Conservation (phyloP, 257 asterid species). For the Nyctanthes arbortristis region DNA sequence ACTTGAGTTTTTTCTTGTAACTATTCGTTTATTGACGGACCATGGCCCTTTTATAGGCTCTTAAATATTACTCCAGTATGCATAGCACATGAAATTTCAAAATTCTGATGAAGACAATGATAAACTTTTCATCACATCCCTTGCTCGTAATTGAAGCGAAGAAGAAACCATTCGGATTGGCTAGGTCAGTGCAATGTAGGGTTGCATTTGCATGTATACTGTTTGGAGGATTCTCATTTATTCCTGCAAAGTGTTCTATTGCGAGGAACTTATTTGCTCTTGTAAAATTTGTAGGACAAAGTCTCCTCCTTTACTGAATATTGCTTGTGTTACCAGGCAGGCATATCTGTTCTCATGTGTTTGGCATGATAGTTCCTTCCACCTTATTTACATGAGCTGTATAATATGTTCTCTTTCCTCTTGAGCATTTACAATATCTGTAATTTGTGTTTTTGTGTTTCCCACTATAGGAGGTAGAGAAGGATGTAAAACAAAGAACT, state of each 20-base stretch:
- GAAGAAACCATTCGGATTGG: too few relatives aligned
- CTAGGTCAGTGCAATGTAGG: too few relatives aligned
- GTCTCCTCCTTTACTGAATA: neutral
- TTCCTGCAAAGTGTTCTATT: neutral
- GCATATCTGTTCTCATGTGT: neutral
- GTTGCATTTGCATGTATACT: too few relatives aligned
- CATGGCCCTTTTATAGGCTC: neutral
- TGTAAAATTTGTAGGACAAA: neutral
- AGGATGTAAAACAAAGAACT: constrained; percentile 78
- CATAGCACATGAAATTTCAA: neutral
- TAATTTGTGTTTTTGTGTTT: neutral
- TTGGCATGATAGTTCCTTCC: neutral
- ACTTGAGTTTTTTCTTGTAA: neutral
- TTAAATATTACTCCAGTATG: neutral
- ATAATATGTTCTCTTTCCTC: neutral
- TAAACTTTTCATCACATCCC: too few relatives aligned
- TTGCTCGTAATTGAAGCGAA: too few relatives aligned
- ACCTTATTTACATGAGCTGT: too few relatives aligned
- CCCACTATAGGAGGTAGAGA: constrained; percentile 74
- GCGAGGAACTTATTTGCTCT: neutral
- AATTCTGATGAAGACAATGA: too few relatives aligned
- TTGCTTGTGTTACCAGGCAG: neutral
- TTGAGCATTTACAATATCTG: too few relatives aligned
- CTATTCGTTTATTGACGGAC: neutral
- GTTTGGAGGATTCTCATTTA: too few relatives aligned